Evolutionary conservation across 2,329 filamentous ascomycete species (phyloP).

Genomic region (Westerdykella sp.): DNA sequence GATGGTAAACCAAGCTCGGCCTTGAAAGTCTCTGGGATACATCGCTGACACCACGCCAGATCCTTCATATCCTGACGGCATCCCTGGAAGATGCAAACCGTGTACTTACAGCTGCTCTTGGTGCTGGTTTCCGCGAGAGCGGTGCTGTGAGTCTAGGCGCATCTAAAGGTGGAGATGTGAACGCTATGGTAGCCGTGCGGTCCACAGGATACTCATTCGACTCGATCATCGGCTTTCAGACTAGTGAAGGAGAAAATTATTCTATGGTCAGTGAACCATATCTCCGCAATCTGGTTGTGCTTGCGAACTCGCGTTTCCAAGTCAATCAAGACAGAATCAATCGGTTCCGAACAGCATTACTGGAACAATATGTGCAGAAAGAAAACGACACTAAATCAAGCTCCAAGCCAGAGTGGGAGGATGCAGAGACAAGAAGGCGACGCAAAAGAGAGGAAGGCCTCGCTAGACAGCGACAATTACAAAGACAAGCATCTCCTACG

Average conservation of each 20-base stretch:
- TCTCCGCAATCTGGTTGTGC: slow-evolving; percentile 57
- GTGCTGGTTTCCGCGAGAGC: slow-evolving; percentile 83
- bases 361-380: slow-evolving; percentile 18
- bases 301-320: slow-evolving; percentile 69
- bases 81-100: slow-evolving; percentile 68
- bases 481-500: too few relatives aligned
- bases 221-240: slow-evolving; percentile 62
- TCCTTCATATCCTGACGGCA: slow-evolving; percentile 78
- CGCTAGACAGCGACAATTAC: slow-evolving; percentile 40
- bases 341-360: slow-evolving; percentile 54
- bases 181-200: slow-evolving; percentile 77
- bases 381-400: neutral
- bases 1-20: slow-evolving; percentile 58
- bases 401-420: slow-evolving; percentile 36
- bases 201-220: slow-evolving; percentile 78
- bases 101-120: slow-evolving; percentile 67
- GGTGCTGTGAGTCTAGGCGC: slow-evolving; percentile 64
- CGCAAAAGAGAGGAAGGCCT: slow-evolving; percentile 44
- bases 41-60: slow-evolving; percentile 49
- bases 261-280: slow-evolving; percentile 58
- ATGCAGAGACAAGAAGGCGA: slow-evolving; percentile 32
- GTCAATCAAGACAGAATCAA: slow-evolving; percentile 63
- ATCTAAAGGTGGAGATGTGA: slow-evolving; percentile 38
- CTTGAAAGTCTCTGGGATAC: slow-evolving; percentile 2
- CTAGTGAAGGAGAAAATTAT: slow-evolving; percentile 37